These are phyloP conservation scores for Chrysanthemum makinoi DNA, from an alignment of 129 eudicot genomes.

Conservation along the genomic window DNA sequence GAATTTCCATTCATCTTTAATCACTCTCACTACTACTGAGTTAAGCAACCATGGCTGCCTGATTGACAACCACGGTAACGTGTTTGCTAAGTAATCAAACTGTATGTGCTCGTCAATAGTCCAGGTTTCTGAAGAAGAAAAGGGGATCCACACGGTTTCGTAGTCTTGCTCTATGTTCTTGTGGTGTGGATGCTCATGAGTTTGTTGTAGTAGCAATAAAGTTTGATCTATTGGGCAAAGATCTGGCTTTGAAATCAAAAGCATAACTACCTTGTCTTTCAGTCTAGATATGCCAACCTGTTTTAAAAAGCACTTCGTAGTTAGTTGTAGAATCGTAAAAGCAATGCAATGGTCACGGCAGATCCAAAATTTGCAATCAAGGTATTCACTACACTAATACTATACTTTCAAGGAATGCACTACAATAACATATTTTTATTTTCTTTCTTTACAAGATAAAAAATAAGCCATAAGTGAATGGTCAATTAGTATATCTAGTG, in stretches of 20 bases:
- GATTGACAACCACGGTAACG: constrained; percentile 73
- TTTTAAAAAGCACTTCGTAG: constrained; percentile 3
- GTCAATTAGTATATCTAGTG: not conserved
- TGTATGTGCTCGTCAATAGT: constrained; percentile 35
- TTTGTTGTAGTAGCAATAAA: constrained; percentile 53
- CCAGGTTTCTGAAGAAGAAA: constrained; percentile 59
- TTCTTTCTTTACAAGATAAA: not conserved
- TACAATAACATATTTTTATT: not conserved
- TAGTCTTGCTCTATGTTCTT: constrained; percentile 33
- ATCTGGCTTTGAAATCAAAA: constrained; percentile 71
- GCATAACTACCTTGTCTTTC: constrained; percentile 59
- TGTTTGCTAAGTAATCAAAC: constrained; percentile 52
- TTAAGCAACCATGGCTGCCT: constrained; percentile 64
- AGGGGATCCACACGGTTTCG: constrained; percentile 65
- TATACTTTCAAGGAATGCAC: not conserved
- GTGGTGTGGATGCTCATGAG: constrained; percentile 41
- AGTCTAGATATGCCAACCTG: constrained; percentile 53
- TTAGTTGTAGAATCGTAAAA: not conserved
- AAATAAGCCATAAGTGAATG: not conserved
- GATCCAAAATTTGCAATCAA: not conserved
- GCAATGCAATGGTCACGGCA: not conserved
- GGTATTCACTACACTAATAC: not conserved
- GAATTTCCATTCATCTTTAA: constrained; percentile 59
- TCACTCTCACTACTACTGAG: constrained; percentile 41
- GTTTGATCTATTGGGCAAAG: constrained; percentile 52